phyloP scores from a whole-genome alignment of 2,329 filamentous ascomycete species.

The Chaetomium olivaceum region DNA sequence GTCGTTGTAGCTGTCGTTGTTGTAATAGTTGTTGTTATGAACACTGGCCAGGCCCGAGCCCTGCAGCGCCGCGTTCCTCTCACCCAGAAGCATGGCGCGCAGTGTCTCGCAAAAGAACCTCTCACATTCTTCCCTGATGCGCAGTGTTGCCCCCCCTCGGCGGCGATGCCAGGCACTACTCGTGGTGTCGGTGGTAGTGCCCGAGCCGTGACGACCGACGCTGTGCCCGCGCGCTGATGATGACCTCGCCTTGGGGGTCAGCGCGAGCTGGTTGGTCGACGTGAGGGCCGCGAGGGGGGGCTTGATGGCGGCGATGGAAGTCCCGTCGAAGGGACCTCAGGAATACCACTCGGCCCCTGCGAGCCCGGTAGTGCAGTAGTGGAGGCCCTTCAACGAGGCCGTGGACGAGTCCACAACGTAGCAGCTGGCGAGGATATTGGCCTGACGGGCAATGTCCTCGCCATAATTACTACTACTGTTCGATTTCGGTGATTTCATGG shows the following conservation, averaged over 20 bases:
- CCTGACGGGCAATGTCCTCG: slow-evolving; percentile 62
- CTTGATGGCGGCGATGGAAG: slow-evolving; percentile 82
- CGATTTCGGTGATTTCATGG: slow-evolving; percentile 70
- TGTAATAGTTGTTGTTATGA: slow-evolving; percentile 41
- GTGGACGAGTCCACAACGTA: slow-evolving; percentile 74
- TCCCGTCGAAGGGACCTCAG: slow-evolving; percentile 86
- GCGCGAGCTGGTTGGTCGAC: slow-evolving; percentile 65
- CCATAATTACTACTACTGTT: slow-evolving; percentile 77
- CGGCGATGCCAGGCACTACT: slow-evolving; percentile 49
- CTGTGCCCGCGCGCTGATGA: slow-evolving; percentile 38
- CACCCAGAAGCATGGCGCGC: slow-evolving; percentile 92
- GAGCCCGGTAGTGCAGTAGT: slow-evolving; percentile 90
- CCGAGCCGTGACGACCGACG: slow-evolving; percentile 28
- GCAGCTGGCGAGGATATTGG: slow-evolving; percentile 86
- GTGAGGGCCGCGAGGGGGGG: slow-evolving; percentile 79
- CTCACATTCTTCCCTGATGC: slow-evolving; percentile 99
- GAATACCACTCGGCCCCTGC: slow-evolving; percentile 87
- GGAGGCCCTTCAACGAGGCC: slow-evolving; percentile 75
- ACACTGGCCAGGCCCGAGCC: slow-evolving; percentile 87
- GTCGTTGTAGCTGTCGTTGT: slow-evolving; percentile 30
- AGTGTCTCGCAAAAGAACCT: slow-evolving; percentile 99
- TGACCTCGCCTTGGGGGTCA: slow-evolving; percentile 58
- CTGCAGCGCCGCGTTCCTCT: slow-evolving; percentile 75
- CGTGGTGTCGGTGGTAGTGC: slow-evolving; percentile 37
- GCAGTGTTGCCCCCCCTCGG: slow-evolving; percentile 90